Evolutionary conservation across 345 rosid genomes (phyloP).

Genomic region (Turritis glabra): DNA sequence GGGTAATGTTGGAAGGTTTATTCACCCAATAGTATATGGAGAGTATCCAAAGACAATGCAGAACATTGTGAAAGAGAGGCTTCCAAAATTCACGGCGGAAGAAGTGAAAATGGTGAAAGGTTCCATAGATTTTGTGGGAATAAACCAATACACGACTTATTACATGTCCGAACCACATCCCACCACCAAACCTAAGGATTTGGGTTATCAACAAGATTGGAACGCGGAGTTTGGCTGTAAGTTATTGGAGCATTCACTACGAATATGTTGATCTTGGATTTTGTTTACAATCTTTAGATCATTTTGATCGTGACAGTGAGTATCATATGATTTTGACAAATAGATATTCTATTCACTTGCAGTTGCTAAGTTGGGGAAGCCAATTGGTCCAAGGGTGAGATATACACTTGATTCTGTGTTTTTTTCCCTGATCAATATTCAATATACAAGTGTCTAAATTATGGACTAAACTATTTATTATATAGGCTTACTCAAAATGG

Average conservation of each 20-base stretch:
- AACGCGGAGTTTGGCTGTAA: constrained; percentile 76
- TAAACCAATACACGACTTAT: constrained; percentile 88
- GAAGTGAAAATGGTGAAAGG: constrained; percentile 90
- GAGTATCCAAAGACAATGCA: constrained; percentile 92
- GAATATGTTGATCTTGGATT: not conserved
- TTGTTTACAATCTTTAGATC: not conserved
- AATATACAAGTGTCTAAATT: not conserved
- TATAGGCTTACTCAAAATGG: constrained; percentile 86
- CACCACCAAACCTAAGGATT: constrained; percentile 46
- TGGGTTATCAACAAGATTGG: constrained; percentile 95
- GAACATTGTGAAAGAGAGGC: constrained; percentile 68
- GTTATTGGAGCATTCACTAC: constrained; percentile 21
- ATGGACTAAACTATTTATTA: constrained; percentile 12
- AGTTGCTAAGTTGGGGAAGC: constrained; percentile 68
- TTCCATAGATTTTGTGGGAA: constrained; percentile 84
- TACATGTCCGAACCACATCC: constrained; percentile 62
- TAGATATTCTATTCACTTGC: constrained; percentile 13
- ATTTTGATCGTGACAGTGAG: not conserved
- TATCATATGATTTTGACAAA: not conserved
- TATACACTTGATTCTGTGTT: not conserved
- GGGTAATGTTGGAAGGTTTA: constrained; percentile 55
- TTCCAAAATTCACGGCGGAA: constrained; percentile 75
- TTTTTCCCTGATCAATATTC: not conserved
- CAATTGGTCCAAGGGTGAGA: constrained; percentile 77
- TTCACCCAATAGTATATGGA: constrained; percentile 90